phyloP scores from a whole-genome alignment of 1,284 basidiomycete genomes.

The Malassezia restricta region DNA sequence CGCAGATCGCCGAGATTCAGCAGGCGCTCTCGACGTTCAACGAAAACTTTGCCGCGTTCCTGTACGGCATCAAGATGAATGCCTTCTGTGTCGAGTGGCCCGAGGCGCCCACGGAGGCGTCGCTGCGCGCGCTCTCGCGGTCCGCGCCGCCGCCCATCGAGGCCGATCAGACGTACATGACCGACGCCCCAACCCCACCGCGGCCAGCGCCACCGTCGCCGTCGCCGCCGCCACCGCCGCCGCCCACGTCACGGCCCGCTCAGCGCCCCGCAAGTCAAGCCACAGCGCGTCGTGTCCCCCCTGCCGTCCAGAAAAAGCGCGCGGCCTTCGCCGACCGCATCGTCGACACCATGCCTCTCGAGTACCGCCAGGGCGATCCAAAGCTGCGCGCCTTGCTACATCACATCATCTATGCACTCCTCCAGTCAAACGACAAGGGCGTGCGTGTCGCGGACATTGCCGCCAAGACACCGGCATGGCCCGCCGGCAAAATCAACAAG shows the following conservation, averaged over 20 bases:
- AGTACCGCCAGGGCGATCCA: slow-evolving; percentile 76
- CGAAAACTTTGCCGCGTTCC: slow-evolving; percentile 78
- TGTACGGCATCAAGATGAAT: slow-evolving; percentile 88
- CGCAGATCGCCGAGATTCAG: slow-evolving; percentile 60
- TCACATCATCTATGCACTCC: slow-evolving; percentile 33
- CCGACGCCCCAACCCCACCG: slow-evolving; percentile 16
- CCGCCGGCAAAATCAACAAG: slow-evolving; percentile 79
- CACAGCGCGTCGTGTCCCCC: background rate
- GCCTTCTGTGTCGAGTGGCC: slow-evolving; percentile 82
- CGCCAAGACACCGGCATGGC: slow-evolving; percentile 60
- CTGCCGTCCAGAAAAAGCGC: background rate
- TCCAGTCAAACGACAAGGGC: slow-evolving; percentile 28
- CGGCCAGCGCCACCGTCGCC: background rate
- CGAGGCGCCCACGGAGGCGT: slow-evolving; percentile 48
- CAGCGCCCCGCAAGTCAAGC: background rate
- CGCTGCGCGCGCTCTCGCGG: slow-evolving; percentile 3
- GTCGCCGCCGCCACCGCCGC: background rate
- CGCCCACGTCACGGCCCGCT: background rate
- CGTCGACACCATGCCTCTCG: slow-evolving; percentile 67
- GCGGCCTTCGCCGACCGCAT: slow-evolving; percentile 49
- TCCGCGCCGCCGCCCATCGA: background rate
- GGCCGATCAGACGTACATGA: slow-evolving; percentile 31
- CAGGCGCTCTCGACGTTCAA: slow-evolving; percentile 72
- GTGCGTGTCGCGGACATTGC: slow-evolving; percentile 62
- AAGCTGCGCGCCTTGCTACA: slow-evolving; percentile 32